These are phyloP conservation scores for Suillus discolor DNA, from an alignment of 768 basidiomycete species.

Conservation along the genomic window DNA sequence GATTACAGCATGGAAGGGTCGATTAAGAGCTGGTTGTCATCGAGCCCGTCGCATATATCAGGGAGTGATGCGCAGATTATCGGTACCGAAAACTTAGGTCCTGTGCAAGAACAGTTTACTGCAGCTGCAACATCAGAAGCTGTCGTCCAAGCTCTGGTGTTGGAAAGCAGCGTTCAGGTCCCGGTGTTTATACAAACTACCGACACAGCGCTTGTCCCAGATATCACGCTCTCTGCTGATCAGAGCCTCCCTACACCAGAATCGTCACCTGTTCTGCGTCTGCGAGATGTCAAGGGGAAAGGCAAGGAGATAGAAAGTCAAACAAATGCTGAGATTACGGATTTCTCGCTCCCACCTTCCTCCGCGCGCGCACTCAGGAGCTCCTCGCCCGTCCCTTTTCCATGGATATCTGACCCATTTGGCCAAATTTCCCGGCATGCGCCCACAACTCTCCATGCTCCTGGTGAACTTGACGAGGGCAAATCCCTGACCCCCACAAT, in stretches of 20 bases:
- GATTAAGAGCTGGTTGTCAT: slow-evolving; percentile 20
- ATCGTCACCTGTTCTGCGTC: slow-evolving; percentile 22
- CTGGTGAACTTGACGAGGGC: neutral
- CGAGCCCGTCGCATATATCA: slow-evolving; percentile 14
- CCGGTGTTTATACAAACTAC: neutral
- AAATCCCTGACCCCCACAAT: neutral
- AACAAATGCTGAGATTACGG: neutral
- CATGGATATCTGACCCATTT: no score
- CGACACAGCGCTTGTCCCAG: neutral
- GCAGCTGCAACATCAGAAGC: neutral
- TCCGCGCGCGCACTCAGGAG: neutral
- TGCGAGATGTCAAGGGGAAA: neutral
- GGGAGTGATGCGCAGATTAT: neutral
- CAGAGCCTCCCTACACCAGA: slow-evolving; percentile 26
- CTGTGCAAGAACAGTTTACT: neutral
- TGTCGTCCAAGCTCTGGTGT: neutral
- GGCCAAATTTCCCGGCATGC: neutral
- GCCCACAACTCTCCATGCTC: no score
- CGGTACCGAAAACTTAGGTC: neutral
- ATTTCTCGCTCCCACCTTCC: neutral
- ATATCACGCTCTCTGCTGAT: neutral
- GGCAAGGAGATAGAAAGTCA: slow-evolving; percentile 11
- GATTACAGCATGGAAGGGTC: slow-evolving; percentile 31
- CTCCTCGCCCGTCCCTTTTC: neutral
- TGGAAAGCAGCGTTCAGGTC: neutral